Evolutionary conservation across 1,284 basidiomycete genomes (phyloP), one percentile per base, ranked within the genome.

Genomic region (Tilletia walkeri): DNA sequence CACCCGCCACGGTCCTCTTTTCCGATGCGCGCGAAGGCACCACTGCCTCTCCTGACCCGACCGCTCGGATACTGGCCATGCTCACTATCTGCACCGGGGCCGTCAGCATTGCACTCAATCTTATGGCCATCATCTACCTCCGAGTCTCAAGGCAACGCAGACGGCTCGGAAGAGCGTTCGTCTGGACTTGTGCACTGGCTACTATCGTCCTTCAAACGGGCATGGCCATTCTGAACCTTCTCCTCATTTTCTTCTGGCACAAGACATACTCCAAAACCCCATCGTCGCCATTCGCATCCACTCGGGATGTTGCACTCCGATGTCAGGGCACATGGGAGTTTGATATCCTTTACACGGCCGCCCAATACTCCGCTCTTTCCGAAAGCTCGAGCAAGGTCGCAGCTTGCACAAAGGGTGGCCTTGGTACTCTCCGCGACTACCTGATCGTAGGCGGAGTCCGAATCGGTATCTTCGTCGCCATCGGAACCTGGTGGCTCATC

Each of bases 271-370:
- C 65, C 39, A 45, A 61, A 38, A 38, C 65, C 56, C 49, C 68
- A n/a, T 18, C 53, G 12, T 45, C 59, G n/a, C 68, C 69, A 12
- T 63, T 72, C 18, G 70, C 66, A 30, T 36, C 59, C 18, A 72
- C 67, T 20, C 61, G 72, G 20, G 70, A 73, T 47, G 72, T 72
- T 30, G 65, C 36, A 18, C 66, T 50, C 47, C 54, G 72, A 14
- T 73, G 72, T 41, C 16, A 7, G 12, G 72, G 72, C 34, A 59
- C n/a, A 12, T 73, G 72, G 72, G 72, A 73, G 39, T 61, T 73
- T 24, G 72, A 73, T 30, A 30, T 73, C 3, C 72, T 73, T 24
- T 73, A 70, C 66, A 66, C 56, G n/a, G 72, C 72, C 9, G 66
- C 69, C 18, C 30, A 38, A 7, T 54, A 34, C 65, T 71, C 69